Percentiles rank a stretch among this genome's conserved stretches.
phyloP scores from a whole-genome alignment of 495 filamentous ascomycete genomes.

The Penicillium waksmanii region DNA sequence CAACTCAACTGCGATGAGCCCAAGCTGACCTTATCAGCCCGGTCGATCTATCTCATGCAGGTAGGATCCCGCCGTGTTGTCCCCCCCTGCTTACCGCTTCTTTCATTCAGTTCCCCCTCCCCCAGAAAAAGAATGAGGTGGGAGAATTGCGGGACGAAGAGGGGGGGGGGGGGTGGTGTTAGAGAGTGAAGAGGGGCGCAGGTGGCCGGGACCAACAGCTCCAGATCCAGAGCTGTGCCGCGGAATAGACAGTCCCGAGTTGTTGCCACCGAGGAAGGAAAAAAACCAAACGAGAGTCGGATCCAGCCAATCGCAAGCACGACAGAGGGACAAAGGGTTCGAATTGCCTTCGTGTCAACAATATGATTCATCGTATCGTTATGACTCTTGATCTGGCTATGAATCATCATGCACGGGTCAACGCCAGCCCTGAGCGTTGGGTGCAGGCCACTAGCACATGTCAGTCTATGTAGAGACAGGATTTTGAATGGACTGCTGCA shows the following conservation, averaged over 20 bases:
- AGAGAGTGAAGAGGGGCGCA: not conserved
- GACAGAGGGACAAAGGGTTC: not conserved
- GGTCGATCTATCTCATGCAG: conserved; percentile 32
- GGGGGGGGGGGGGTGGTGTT: too few relatives aligned
- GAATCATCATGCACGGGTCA: conserved; percentile 32
- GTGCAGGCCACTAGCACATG: not conserved
- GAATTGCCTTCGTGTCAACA: conserved; percentile 18
- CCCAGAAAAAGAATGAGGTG: not conserved
- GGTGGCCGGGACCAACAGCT: not conserved
- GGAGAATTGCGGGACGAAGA: too few relatives aligned
- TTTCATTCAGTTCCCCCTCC: not conserved
- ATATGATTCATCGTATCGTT: conserved; percentile 32
- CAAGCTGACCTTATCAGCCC: not conserved
- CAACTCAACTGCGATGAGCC: conserved; percentile 11
- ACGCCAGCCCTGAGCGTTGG: conserved; percentile 13
- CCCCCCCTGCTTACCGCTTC: conserved; percentile 28
- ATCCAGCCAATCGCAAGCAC: conserved; percentile 19
- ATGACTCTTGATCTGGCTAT: conserved; percentile 17
- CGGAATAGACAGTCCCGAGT: conserved; percentile 26
- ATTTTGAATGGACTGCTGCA: too few relatives aligned
- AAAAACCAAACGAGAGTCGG: conserved; percentile 14
- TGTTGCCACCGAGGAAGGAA: conserved; percentile 27
- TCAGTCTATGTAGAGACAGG: too few relatives aligned
- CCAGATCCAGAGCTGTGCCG: conserved; percentile 9
- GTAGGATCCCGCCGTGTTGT: conserved; percentile 22